Evolutionary conservation across 345 rosid genomes (phyloP).

Genomic region (Balakata baccata): DNA sequence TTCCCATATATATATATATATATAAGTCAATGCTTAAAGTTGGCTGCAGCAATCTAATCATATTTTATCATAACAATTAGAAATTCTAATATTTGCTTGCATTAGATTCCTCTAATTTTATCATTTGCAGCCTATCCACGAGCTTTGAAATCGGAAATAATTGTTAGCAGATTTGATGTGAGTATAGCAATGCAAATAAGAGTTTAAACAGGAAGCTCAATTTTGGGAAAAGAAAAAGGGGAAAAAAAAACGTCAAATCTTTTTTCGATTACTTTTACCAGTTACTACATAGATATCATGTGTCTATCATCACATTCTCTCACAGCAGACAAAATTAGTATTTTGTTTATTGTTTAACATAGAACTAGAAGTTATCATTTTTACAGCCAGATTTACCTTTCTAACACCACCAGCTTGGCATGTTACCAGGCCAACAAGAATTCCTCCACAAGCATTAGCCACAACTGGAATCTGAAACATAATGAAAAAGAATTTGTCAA

Average conservation of each 20-base stretch:
- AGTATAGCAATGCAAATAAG: not conserved
- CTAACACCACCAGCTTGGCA: conserved; percentile 95
- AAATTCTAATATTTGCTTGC: not conserved
- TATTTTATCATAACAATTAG: no score
- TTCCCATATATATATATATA: no score
- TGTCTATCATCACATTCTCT: not conserved
- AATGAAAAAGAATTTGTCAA: not conserved
- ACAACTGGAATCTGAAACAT: conserved; percentile 69
- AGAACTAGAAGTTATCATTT: not conserved
- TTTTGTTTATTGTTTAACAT: not conserved
- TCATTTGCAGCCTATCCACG: not conserved
- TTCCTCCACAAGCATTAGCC: conserved; percentile 84
- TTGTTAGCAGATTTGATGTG: not conserved
- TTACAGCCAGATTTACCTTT: conserved; percentile 49
- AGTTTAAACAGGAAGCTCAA: no score
- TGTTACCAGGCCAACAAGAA: conserved; percentile 93
- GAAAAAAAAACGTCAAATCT: no score
- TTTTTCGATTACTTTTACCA: no score
- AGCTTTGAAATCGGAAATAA: not conserved
- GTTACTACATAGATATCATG: no score
- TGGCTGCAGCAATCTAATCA: not conserved
- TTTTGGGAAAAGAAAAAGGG: no score
- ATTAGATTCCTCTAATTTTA: not conserved
- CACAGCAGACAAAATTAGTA: not conserved
- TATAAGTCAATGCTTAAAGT: not conserved